Conservation (phyloP, 1,139 yeast genomes). For the Magnusiomyces suaveolens region DNA sequence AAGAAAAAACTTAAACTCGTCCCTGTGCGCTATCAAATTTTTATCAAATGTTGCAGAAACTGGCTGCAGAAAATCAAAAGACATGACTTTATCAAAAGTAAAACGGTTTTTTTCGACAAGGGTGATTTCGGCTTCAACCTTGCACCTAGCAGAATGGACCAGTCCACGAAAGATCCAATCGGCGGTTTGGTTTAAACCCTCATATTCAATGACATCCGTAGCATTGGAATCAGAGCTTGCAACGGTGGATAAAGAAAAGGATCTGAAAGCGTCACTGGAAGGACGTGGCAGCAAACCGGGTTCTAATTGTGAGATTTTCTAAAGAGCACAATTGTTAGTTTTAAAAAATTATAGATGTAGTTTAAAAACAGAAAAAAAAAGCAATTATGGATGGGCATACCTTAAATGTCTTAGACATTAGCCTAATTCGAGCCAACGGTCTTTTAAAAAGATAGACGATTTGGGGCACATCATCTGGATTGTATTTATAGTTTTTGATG, state of each 20-base stretch:
- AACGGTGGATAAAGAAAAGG: slow-evolving; percentile 11
- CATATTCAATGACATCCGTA: slow-evolving; percentile 13
- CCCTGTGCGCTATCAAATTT: slow-evolving; percentile 26
- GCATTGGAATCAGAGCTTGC: slow-evolving; percentile 12
- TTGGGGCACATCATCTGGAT: slow-evolving; percentile 30
- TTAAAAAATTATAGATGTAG: slow-evolving; percentile 14
- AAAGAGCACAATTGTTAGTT: slow-evolving; percentile 15
- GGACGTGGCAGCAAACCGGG: neutral
- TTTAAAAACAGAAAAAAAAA: neutral
- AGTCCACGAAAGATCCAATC: slow-evolving; percentile 18
- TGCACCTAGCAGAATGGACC: slow-evolving; percentile 18
- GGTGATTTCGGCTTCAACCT: slow-evolving; percentile 20
- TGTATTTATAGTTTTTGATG: slow-evolving; percentile 28
- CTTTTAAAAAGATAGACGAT: slow-evolving; percentile 33
- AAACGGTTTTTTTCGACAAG: slow-evolving; percentile 23
- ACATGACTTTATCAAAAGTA: slow-evolving; percentile 26
- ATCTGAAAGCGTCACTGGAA: slow-evolving; percentile 16
- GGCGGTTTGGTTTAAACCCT: slow-evolving; percentile 7
- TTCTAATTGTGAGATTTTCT: neutral
- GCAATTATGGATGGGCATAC: slow-evolving; percentile 6
- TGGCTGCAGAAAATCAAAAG: slow-evolving; percentile 25
- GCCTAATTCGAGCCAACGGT: slow-evolving; percentile 36
- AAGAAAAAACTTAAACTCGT: slow-evolving; percentile 29
- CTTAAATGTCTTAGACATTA: slow-evolving; percentile 27
- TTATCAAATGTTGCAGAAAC: slow-evolving; percentile 28